These are phyloP conservation scores for Hexamita inflata DNA, from an alignment of 208 protist species.

Conservation along the genomic window DNA sequence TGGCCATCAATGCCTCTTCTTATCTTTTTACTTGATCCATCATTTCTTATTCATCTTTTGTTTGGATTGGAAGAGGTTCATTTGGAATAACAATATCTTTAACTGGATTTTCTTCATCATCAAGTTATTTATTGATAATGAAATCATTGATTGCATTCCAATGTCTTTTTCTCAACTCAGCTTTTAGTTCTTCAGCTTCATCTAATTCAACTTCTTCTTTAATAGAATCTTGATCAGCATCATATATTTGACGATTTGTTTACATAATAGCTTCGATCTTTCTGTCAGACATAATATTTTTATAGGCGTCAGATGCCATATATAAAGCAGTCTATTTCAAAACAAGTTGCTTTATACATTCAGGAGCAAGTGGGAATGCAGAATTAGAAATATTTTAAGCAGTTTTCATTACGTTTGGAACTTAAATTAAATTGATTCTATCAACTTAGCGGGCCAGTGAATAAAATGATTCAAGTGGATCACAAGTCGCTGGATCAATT, in stretches of 20 bases:
- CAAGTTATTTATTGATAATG: slow-evolving; percentile 10
- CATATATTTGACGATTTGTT: neutral
- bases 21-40: neutral
- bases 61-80: neutral
- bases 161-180: neutral
- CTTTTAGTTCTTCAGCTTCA: neutral
- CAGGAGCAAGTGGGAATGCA: neutral
- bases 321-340: neutral
- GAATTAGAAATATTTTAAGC: neutral
- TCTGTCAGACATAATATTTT: neutral
- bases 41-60: neutral
- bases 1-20: neutral
- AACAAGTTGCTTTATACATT: neutral
- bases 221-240: neutral
- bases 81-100: neutral
- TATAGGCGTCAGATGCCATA: neutral
- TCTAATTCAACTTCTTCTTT: neutral
- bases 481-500: neutral
- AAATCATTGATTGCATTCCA: neutral
- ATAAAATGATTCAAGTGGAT: neutral
- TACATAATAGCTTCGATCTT: neutral
- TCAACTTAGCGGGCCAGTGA: neutral
- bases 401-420: neutral
- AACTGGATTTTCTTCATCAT: neutral
- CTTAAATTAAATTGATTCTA: neutral